Base-by-base conservation (phyloP, 495 filamentous ascomycete species). In the Aspergillus bertholletiae region DNA sequence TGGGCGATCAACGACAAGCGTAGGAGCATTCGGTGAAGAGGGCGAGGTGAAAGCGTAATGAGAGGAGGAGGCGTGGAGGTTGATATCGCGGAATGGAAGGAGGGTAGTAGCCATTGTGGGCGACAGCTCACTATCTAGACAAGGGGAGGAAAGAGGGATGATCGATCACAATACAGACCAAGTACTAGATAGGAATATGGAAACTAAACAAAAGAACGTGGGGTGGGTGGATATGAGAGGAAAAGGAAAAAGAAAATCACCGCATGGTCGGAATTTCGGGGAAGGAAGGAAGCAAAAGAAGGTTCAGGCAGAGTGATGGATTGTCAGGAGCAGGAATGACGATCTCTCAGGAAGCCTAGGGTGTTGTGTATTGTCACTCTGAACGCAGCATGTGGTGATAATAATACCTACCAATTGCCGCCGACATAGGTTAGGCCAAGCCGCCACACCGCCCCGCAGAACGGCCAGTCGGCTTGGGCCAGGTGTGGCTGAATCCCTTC, bases 31-130 rank as follows among this genome's bases (percentile, higher is more conserved):
- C 55, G 92, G 93, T 12, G 90, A 91, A 4, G 95, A 97, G 9
- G 94, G 95, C 2, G 94, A 98, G 20, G 89, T 89, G 73, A 98
- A 98, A 60, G 91, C 90, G 80, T 98, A 98, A 65, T 93, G 86
- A 53, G 92, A 90, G 51, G 88, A 73, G 2, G 94, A 93, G 40
- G 89, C 85, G 65, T 96, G 90, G 72, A 97, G 82, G 69, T 96
- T 97, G 78, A 97, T 92, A 79, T 97, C 94, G 62, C 93, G 82
- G 70, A 92, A 98, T 7, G 94, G 94, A 57, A 92, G 80, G 39
- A 84, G 73, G 51, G 73, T 60, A 55, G 59, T 59, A 37, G 79
- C 72, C 87, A 88, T 88, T 46, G 66, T 69, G 62, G 61, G 27
- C 17, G n/a, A 53, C 32, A 48, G 41, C 32, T 54, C 53, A 54